A percentile compares a stretch with the other conserved stretches of the same genome.
Evolutionary conservation across 768 basidiomycete genomes (phyloP).

Genomic region (Mycena filopes): DNA sequence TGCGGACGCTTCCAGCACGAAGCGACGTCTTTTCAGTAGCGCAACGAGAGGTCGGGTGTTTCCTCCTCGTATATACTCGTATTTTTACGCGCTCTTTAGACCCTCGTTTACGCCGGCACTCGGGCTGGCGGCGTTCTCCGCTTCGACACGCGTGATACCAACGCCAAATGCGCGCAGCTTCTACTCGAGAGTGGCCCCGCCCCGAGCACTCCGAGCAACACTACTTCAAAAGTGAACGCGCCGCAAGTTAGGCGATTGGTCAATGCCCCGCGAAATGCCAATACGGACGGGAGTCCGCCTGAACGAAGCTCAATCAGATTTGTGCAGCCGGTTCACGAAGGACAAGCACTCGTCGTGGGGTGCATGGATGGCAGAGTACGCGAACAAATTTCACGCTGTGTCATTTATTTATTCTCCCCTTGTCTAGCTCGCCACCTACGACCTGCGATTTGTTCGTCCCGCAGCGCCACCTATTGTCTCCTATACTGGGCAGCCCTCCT

Average conservation of each 20-base stretch:
- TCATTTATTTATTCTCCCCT: not conserved
- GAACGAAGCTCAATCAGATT: slow-evolving; percentile 38
- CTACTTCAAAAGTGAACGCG: too few species aligned
- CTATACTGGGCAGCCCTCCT: slow-evolving; percentile 19
- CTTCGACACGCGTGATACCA: slow-evolving; percentile 27
- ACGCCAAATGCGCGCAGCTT: not conserved
- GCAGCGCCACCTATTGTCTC: slow-evolving; percentile 4
- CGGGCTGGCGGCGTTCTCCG: slow-evolving; percentile 24
- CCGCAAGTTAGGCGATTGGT: too few species aligned
- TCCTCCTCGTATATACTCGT: not conserved
- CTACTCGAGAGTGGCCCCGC: slow-evolving; percentile 1
- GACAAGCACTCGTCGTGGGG: slow-evolving; percentile 38
- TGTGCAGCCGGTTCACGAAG: slow-evolving; percentile 33
- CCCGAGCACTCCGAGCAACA: not conserved
- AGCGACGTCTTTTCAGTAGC: slow-evolving; percentile 32
- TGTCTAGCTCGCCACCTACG: slow-evolving; percentile 19
- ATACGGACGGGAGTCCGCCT: not conserved
- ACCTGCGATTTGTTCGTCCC: slow-evolving; percentile 27
- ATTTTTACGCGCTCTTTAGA: not conserved
- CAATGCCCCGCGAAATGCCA: too few species aligned
- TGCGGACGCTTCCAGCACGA: slow-evolving; percentile 19
- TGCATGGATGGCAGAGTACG: slow-evolving; percentile 29
- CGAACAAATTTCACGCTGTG: slow-evolving; percentile 23
- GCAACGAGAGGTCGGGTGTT: slow-evolving; percentile 16
- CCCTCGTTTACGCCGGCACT: slow-evolving; percentile 29